Evolutionary conservation across 306 rosid genomes (phyloP), one percentile per base, ranked within the genome.

Genomic region (Prunus davidiana): DNA sequence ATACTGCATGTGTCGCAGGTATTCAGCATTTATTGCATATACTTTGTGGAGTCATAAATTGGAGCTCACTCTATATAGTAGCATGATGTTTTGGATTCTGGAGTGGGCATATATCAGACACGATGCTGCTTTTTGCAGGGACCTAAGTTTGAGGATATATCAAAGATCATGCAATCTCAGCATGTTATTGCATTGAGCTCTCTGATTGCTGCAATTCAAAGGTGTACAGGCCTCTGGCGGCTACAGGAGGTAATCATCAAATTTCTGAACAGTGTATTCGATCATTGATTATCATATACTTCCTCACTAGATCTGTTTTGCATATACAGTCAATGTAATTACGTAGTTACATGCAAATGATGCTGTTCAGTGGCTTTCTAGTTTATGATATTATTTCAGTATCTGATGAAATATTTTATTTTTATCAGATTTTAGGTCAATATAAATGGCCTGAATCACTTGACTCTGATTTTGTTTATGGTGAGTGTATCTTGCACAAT

Each of bases 401-500:
- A 27, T 77, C 75, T 73, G 58, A 78, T 52, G 11, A 18, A 67
- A 0, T 77, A 34, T 15, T 78, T 72, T 54, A 38, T 65, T 56
- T 65, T 55, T 65, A 47, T 67, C 67, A 91, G 97, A 91, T 91
- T 81, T 74, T 91, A 69, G 86, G 79, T 86, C 87, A n/a, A 64
- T 86, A 89, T 81, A 86, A 76, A 73, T 91, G 94, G 97, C 97
- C 97, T 24, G 97, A 91, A 81, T 79, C 93, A 50, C 84, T 83
- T 25, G 77, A 88, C 76, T 91, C 97, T 71, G 94, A 91, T 74
- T 82, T 89, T 66, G 73, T 89, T 67, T 91, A 89, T 69, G 82
- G 97, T 89, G 78, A 78, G 91, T 83, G 34, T 47, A 38, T 71
- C 68, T 74, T 80, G 45, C 49, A 0, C 38, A 66, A 34, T 38